A percentile compares a stretch with the other conserved stretches of the same genome.
Conservation (phyloP, 2,329 filamentous ascomycete species). For the Coniochaeta sp. region DNA sequence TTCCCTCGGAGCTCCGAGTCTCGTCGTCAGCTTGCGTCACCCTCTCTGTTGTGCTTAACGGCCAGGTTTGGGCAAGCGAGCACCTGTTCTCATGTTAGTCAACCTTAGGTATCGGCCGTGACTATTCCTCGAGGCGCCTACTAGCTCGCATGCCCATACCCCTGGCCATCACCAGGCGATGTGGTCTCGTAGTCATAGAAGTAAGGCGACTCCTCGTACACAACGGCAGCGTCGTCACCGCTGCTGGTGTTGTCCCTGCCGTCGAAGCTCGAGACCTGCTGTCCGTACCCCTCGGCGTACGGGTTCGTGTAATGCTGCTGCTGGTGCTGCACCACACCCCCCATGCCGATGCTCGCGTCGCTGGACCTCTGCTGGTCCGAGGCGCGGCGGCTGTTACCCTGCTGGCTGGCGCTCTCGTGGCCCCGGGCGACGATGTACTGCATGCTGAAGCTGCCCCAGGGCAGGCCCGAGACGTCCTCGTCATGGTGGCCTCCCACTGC, state of each 20-base stretch:
- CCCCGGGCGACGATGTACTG: conserved; percentile 43
- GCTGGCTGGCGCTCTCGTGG: conserved; percentile 39
- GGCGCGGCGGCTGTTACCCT: conserved; percentile 29
- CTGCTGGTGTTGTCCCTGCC: conserved; percentile 18
- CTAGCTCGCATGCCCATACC: neutral
- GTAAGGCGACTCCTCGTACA: conserved; percentile 18
- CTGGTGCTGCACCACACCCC: too few species aligned
- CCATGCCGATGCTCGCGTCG: too few species aligned
- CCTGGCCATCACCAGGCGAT: neutral
- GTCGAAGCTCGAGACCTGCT: conserved; percentile 21
- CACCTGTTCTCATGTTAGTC: neutral
- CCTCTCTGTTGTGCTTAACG: neutral
- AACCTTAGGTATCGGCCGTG: neutral
- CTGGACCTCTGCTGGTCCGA: conserved; percentile 28
- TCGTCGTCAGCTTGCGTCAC: neutral
- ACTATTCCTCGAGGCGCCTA: neutral
- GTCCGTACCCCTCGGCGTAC: conserved; percentile 17
- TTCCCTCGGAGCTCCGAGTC: neutral
- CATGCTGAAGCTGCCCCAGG: conserved; percentile 66
- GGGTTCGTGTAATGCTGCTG: conserved; percentile 16
- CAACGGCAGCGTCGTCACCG: conserved; percentile 23
- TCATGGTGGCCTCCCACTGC: too few species aligned
- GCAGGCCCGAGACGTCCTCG: conserved; percentile 55
- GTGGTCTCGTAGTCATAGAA: conserved; percentile 10
- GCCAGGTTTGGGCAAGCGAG: too few species aligned